phyloP scores from a whole-genome alignment of 257 asterid species.

The Solanum rostratum region DNA sequence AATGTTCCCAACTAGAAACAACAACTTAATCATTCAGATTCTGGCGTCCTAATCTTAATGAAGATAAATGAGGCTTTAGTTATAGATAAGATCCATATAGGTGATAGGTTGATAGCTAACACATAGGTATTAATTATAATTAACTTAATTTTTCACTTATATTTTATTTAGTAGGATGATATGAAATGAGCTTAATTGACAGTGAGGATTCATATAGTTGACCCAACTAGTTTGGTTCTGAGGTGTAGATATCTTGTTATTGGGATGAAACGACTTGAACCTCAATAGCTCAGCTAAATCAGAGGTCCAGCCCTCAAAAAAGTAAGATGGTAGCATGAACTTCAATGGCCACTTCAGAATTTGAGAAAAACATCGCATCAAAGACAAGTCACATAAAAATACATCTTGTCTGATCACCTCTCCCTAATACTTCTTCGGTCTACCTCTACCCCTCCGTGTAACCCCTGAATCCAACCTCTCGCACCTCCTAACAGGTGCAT shows the following conservation, averaged over 20 bases:
- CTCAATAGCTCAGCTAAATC: not conserved
- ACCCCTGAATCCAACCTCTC: too few relatives aligned
- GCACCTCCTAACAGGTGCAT: too few relatives aligned
- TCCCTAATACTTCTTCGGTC: too few relatives aligned
- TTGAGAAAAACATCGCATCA: not conserved
- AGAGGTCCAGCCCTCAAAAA: not conserved
- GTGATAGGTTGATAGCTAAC: not conserved
- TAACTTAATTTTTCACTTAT: not conserved
- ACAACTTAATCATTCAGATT: not conserved
- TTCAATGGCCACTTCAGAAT: not conserved
- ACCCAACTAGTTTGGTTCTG: not conserved
- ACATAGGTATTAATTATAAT: not conserved
- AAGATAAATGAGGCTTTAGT: not conserved
- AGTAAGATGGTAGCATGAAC: not conserved
- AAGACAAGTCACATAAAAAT: not conserved
- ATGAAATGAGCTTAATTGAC: not conserved
- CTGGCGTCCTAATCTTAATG: not conserved
- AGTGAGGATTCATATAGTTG: not conserved
- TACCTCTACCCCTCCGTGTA: too few relatives aligned
- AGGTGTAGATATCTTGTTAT: not conserved
- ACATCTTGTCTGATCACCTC: too few relatives aligned
- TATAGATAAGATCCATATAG: not conserved
- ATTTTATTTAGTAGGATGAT: not conserved
- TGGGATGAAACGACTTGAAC: not conserved
- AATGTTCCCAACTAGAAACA: not conserved